phyloP scores from a whole-genome alignment of 208 protist genomes.

The Endotrypanum monterogeii region DNA sequence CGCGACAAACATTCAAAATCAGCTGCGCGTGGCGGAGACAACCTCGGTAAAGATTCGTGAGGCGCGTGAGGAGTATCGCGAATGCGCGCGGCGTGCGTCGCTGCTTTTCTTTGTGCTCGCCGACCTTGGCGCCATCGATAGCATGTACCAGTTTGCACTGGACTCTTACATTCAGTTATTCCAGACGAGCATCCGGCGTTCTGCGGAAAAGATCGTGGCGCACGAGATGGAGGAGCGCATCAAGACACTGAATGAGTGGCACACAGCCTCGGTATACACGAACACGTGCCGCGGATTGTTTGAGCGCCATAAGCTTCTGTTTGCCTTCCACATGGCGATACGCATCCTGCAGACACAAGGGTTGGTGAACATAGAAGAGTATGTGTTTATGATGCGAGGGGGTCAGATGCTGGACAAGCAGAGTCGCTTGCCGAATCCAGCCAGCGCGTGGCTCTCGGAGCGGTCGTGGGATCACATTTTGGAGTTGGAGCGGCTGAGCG shows the following conservation, averaged over 20 bases:
- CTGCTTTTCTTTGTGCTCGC: conserved; percentile 98
- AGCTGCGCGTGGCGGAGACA: conserved; percentile 91
- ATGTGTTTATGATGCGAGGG: conserved; percentile 98
- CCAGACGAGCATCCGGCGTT: conserved; percentile 95
- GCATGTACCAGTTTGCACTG: conserved; percentile 99
- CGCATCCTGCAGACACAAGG: conserved; percentile 94
- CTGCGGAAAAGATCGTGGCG: conserved; percentile 87
- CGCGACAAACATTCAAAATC: conserved; percentile 93
- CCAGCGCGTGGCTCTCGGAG: conserved; percentile 95
- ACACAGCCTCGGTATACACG: conserved; percentile 97
- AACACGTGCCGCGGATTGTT: conserved; percentile 98
- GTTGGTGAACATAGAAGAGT: conserved; percentile 96
- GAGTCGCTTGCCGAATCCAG: conserved; percentile 94
- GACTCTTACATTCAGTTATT: conserved; percentile 98
- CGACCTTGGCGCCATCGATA: conserved; percentile 96
- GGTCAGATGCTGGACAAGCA: conserved; percentile 95
- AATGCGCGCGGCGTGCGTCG: conserved; percentile 94
- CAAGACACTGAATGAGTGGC: conserved; percentile 95
- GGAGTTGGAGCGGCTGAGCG: conserved; percentile 96
- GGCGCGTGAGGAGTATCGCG: conserved; percentile 96
- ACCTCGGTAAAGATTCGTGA: conserved; percentile 97
- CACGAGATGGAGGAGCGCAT: conserved; percentile 93
- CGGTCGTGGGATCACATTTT: conserved; percentile 97
- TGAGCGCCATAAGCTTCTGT: conserved; percentile 99
- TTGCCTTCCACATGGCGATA: conserved; percentile 98